Base-by-base conservation (phyloP, 2,329 filamentous ascomycete genomes). In the Bisporella sp. region DNA sequence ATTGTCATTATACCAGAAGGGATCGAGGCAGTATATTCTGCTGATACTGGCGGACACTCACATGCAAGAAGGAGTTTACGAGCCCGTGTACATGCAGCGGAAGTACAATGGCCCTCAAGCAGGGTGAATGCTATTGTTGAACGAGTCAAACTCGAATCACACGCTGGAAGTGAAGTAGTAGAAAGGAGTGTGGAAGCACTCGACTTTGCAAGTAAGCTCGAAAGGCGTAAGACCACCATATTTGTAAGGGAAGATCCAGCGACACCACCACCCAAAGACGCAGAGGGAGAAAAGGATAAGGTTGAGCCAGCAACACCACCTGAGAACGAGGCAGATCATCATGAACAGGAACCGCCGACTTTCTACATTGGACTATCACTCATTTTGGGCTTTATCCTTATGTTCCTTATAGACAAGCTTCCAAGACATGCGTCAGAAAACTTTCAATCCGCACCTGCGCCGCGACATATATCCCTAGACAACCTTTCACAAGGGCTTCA, bases 1-100 rank as follows among this genome's bases (percentile, higher is more conserved):
- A 92, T 97, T 57, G 90, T 99, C 32, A 97, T 99, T 64, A 96
- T 99, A 62, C 93, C 93, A 1, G 93, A 99, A 69, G 93, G 93
- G 37, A 85, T 97, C 53, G 91, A 96, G 66, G 92, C 93, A 3
- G 78, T 96, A 51, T 89, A 93, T 59, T 82, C 76, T 11, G 71
- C 77, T 3, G 68, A 70, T 2, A 66, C 71, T 11, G 52, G 42
- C n/a, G 53, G 45, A 21, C 59, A 62, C 49, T 46, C 53, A 28
- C 59, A 64, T 57, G 53, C 56, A 12, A 54, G 52, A 40, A 49
- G 58, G 37, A 37, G 48, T 40, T 31, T 54, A 21, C 50, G 41
- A 12, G 32, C 49, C 33, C 46, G 48, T 39, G 31, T 49, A 13
- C 55, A 47, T 46, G 47, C 47, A 12, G 41, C 47, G 13, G 56